Conservation (phyloP, 345 rosid genomes). For the Triadica sebifera region DNA sequence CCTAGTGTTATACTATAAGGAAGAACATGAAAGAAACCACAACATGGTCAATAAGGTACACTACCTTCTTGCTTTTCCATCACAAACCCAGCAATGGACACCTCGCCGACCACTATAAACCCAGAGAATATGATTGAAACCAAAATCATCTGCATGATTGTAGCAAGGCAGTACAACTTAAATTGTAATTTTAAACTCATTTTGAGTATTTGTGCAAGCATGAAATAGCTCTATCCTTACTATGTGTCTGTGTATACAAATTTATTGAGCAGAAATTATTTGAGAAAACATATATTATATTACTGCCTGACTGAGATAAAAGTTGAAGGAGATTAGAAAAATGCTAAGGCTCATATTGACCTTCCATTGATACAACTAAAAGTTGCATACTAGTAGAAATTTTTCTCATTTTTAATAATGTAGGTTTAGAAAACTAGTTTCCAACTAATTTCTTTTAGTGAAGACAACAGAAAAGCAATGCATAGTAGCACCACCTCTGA, state of each 20-base stretch:
- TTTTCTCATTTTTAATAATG: background rate
- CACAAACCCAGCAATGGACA: conserved; percentile 98
- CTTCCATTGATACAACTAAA: background rate
- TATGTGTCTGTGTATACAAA: background rate
- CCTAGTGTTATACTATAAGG: background rate
- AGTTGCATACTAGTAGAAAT: background rate
- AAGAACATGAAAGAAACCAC: background rate
- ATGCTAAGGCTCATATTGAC: background rate
- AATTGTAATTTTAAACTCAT: background rate
- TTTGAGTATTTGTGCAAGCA: background rate
- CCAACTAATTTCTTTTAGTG: too few relatives aligned
- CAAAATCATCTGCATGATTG: conserved; percentile 74
- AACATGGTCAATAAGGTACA: conserved; percentile 5
- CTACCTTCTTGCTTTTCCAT: conserved; percentile 88
- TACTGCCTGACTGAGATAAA: background rate
- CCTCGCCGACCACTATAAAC: conserved; percentile 95
- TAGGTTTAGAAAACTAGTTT: background rate
- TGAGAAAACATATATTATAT: too few relatives aligned
- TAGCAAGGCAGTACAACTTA: background rate
- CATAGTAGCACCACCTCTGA: conserved; percentile 53
- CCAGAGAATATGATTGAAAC: conserved; percentile 90
- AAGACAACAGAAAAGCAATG: background rate
- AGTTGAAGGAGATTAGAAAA: background rate
- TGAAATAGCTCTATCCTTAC: background rate
- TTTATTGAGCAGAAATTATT: background rate